Conservation (phyloP, 495 filamentous ascomycete species). For the Viridothelium virens region DNA sequence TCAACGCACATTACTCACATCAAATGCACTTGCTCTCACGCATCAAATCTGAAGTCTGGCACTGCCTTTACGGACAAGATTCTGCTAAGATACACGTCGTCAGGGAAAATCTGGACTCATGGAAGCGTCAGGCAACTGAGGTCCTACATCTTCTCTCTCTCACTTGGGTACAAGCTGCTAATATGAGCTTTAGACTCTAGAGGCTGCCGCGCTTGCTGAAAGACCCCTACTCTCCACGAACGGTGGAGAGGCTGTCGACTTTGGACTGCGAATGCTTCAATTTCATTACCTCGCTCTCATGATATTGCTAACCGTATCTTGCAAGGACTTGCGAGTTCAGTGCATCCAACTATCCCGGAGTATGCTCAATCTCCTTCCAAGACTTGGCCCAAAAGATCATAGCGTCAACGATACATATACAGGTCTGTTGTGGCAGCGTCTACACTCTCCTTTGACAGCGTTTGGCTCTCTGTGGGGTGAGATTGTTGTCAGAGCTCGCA, state of each 20-base stretch:
- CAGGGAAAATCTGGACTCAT: constrained; percentile 13
- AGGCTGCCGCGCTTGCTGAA: constrained; percentile 15
- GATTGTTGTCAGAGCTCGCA: constrained; percentile 1
- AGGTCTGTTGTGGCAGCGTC: constrained; percentile 16
- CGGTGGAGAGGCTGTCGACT: not conserved
- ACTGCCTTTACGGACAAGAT: constrained; percentile 6
- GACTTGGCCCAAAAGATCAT: not conserved
- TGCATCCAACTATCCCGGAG: constrained; percentile 11
- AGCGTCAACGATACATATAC: constrained; percentile 12
- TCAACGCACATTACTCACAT: constrained; percentile 14
- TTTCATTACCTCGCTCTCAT: constrained; percentile 9
- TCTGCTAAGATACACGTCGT: not conserved
- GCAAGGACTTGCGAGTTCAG: not conserved
- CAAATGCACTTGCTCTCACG: constrained; percentile 9
- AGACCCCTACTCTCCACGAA: constrained; percentile 11
- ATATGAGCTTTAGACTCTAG: constrained; percentile 10
- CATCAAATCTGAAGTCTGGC: constrained; percentile 15
- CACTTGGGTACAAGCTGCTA: not conserved
- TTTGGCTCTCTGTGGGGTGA: constrained; percentile 15
- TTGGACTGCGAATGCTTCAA: constrained; percentile 1
- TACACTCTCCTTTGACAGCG: constrained; percentile 15
- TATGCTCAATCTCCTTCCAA: constrained; percentile 12
- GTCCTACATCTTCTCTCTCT: not conserved
- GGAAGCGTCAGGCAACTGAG: constrained; percentile 11
- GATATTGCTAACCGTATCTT: constrained; percentile 8